Evolutionary conservation across 2,329 filamentous ascomycete genomes (phyloP), one percentile per base, ranked within the genome.

Genomic region (Diaporthe humulicola): DNA sequence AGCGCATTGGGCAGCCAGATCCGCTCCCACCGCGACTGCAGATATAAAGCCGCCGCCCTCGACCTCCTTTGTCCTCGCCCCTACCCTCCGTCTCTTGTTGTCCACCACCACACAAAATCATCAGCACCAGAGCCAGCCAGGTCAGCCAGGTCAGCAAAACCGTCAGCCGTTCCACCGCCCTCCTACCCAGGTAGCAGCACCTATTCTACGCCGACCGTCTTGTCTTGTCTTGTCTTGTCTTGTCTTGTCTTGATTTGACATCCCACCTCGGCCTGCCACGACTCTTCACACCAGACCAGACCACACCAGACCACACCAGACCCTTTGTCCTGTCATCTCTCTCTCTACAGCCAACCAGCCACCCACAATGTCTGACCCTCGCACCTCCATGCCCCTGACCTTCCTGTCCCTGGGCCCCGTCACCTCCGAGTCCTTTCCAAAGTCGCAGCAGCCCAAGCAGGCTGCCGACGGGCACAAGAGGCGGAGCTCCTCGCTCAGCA

Each of bases 331-430:
- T 36, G 14, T 50, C 38, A 58, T 10, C 50, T 52, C 54, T 33
- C 30, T 30, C 14, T n/a, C 38, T 28, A 12, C 58, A 42, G 25
- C 25, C n/a, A 42, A 42, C 19, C 33, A 25, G 22, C 50, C 42
- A 38, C 22, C 36, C 45, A 74, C 54, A 30, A 76, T 76, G 74
- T 72, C 74, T 72, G 64, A 67, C 64, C 33, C 67, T 52, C 40
- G 25, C 70, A 45, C 73, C 54, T 64, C 69, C 9, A 66, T 74
- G 40, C 75, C 74, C 42, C 36, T 73, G 54, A 81, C 79, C 77
- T 92, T 92, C 85, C 87, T 92, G 76, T 86, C 87, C 40, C 86
- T 92, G 67, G 89, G 88, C n/a, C 90, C 90, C 54, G 86, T 86
- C 79, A 90, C 87, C 40, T 92, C 90, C 22, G 82, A 85, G 74